These are phyloP conservation scores for Blastocystis sp. DNA, from an alignment of 352 stramenopile species.

Conservation along the genomic window DNA sequence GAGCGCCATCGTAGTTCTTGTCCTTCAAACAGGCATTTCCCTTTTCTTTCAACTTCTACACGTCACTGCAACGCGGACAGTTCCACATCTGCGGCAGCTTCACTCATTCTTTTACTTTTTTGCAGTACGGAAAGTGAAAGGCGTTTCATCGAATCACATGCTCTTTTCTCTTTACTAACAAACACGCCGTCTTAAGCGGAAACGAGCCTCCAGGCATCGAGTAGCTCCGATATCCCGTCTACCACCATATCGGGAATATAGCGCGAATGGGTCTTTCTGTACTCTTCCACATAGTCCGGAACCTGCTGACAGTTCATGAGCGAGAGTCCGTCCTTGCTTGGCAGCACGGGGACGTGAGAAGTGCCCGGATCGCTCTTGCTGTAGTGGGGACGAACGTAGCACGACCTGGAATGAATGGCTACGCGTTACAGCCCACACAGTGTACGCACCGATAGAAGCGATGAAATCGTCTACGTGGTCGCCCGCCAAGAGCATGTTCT, in stretches of 20 bases:
- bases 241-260: conserved; percentile 62
- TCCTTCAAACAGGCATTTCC: conserved; percentile 39
- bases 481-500: conserved; percentile 35
- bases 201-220: conserved; percentile 43
- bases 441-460: neutral
- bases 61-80: neutral
- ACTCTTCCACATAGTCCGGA: conserved; percentile 40
- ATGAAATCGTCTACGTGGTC: conserved; percentile 71
- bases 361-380: neutral
- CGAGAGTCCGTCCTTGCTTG: conserved; percentile 18
- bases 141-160: neutral
- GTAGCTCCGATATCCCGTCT: conserved; percentile 22
- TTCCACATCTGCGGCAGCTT: neutral
- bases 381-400: conserved; percentile 48
- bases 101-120: conserved; percentile 55
- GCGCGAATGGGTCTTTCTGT: conserved; percentile 27
- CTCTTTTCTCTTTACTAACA: too few species aligned
- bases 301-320: conserved; percentile 45
- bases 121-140: conserved; percentile 14
- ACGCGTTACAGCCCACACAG: neutral
- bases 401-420: conserved; percentile 40
- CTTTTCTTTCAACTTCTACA: conserved; percentile 45
- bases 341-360: neutral
- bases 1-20: conserved; percentile 42
- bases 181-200: too few species aligned